Percentiles rank a stretch among this genome's conserved stretches.
Conservation (phyloP, 1,139 yeast species). For the Candida labiduridarum region DNA sequence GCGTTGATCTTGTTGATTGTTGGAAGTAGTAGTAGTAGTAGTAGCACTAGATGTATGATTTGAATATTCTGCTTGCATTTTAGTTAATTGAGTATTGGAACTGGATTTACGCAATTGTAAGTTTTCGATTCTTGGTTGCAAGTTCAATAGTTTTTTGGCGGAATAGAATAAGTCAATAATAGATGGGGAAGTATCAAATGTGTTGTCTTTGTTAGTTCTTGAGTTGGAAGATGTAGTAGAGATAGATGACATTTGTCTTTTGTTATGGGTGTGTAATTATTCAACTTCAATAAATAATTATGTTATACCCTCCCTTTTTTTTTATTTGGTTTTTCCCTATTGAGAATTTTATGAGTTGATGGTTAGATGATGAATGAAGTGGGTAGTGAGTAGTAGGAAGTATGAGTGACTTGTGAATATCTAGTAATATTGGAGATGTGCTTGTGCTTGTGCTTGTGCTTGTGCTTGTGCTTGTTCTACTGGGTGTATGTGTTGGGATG, state of each 20-base stretch:
- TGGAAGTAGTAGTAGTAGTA: slow-evolving; percentile 1
- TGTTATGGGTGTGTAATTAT: neutral
- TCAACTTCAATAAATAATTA: neutral
- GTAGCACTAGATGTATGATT: neutral
- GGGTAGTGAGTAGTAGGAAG: neutral
- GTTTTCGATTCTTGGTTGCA: slow-evolving; percentile 47
- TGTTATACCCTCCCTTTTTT: slow-evolving; percentile 1
- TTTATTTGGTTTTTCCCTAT: neutral
- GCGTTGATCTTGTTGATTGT: neutral
- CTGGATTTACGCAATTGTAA: slow-evolving; percentile 42
- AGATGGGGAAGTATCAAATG: slow-evolving; percentile 30
- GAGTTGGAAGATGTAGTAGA: neutral
- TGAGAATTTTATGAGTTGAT: too few species aligned
- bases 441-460: too few species aligned
- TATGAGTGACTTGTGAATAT: too few species aligned
- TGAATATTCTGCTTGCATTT: slow-evolving; percentile 3
- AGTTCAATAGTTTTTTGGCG: slow-evolving; percentile 42
- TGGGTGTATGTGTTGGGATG: too few species aligned
- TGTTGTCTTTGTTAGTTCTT: neutral
- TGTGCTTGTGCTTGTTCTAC: too few species aligned
- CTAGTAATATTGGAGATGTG: too few species aligned
- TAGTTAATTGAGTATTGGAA: slow-evolving; percentile 23
- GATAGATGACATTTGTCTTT: slow-evolving; percentile 1
- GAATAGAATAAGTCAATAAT: slow-evolving; percentile 47
- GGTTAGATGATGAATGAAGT: too few species aligned